Conservation (phyloP, 2,329 filamentous ascomycete species). For the Lachnellula arida region DNA sequence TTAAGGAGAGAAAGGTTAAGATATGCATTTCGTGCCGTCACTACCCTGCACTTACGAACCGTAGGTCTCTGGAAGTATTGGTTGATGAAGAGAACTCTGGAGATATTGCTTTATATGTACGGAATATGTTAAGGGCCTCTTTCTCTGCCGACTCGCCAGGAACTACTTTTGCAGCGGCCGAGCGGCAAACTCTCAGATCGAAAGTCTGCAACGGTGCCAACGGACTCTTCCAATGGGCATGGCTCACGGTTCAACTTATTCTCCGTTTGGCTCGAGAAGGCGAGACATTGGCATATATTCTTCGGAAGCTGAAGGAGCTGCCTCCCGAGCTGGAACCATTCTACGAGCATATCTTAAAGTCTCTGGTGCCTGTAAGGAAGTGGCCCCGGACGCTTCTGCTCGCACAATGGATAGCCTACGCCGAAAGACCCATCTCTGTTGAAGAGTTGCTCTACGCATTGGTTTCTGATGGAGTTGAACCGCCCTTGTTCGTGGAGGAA, state of each 20-base stretch:
- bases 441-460: slow-evolving; percentile 3
- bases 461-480: background rate
- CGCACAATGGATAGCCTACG: slow-evolving; percentile 13
- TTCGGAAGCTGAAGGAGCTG: slow-evolving; percentile 9
- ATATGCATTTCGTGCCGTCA: slow-evolving; percentile 21
- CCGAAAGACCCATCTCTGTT: slow-evolving; percentile 7
- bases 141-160: background rate
- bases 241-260: slow-evolving; percentile 25
- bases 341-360: slow-evolving; percentile 18
- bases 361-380: slow-evolving; percentile 10
- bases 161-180: too few species aligned
- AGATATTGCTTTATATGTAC: slow-evolving; percentile 31
- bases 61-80: slow-evolving; percentile 22
- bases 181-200: too few species aligned
- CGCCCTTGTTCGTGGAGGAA: background rate
- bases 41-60: slow-evolving; percentile 5
- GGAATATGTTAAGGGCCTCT: slow-evolving; percentile 12
- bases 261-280: slow-evolving; percentile 5
- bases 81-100: slow-evolving; percentile 29
- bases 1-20: background rate
- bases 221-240: slow-evolving; percentile 37
- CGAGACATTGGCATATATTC: slow-evolving; percentile 1
- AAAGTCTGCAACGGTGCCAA: background rate
- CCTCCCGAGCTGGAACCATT: slow-evolving; percentile 10
- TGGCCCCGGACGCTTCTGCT: slow-evolving; percentile 12